Base-by-base conservation (phyloP, 2,329 filamentous ascomycete genomes). In the Trichoderma hamatum region DNA sequence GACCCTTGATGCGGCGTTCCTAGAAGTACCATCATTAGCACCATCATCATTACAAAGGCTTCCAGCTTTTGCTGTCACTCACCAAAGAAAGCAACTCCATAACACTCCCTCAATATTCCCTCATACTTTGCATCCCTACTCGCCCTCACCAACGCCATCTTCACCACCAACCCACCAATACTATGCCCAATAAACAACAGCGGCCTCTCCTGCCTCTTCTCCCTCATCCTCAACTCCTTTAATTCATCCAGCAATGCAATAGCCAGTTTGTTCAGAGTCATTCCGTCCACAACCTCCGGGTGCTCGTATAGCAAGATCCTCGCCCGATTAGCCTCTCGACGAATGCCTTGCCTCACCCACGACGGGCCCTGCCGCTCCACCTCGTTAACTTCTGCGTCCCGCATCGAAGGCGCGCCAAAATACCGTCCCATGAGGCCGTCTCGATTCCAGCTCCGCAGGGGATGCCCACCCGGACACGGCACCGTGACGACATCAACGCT, bases 1-100 rank as follows among this genome's bases (percentile, higher is more conserved):
- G 88, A 89, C 3, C 88, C 88, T 21, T 86, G 86, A 72, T 90
- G 88, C 0, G 88, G 88, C 1, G 87, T 87, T 21, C 82, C 85
- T 87, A 30, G 2, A 13, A 19, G 59, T 3, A 0, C 0, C 4
- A 28, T 51, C 9, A 13, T 67, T 28, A 67, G 43, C n/a, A 59
- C 51, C 39, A 5, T 2, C n/a, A 21, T 21, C 21, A 67, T n/a
- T 11, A 67, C 80, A 70, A 56, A 13, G 30, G 10, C 46, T 49
- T 5, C 9, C 21, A 49, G 21, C n/a, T 4, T 32, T 4, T 2
- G 34, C 56, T 24, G 19, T 3, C 7, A 51, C 81, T 79, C 71
- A 87, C 86, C 83, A 74, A 88, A 86, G 71, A 90, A 90, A 0
- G 85, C 86, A 58, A 88, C 83, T 0, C 88, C 88, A 70, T 89